Evolutionary conservation across 1,139 yeast species (phyloP).

Genomic region (Yamadazyma kanchanaburiensis): DNA sequence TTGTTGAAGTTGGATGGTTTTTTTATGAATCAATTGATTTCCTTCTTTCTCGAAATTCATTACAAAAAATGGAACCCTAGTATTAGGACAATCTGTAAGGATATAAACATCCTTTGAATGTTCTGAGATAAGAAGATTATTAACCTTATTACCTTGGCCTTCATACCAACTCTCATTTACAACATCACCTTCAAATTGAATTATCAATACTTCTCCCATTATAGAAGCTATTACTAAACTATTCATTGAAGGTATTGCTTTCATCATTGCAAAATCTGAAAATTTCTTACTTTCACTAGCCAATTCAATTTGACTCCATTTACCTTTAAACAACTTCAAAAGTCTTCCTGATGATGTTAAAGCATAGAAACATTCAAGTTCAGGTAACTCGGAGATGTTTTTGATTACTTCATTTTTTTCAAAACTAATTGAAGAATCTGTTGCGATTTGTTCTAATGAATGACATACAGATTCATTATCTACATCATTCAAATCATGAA

Average conservation of each 20-base stretch:
- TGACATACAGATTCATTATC: constrained; percentile 15
- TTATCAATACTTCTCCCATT: constrained; percentile 47
- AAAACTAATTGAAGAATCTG: constrained; percentile 21
- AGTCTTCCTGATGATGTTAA: constrained; percentile 66
- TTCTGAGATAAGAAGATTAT: constrained; percentile 44
- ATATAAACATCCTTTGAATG: constrained; percentile 21
- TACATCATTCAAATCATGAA: constrained; percentile 46
- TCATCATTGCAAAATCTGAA: constrained; percentile 49
- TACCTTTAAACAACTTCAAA: constrained; percentile 27
- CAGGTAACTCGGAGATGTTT: constrained; percentile 48
- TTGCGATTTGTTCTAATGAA: constrained; percentile 28
- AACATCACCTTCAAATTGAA: constrained; percentile 32
- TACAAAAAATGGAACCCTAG: constrained; percentile 54
- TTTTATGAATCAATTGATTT: constrained; percentile 13
- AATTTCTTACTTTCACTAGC: constrained; percentile 25
- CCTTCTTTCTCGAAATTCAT: constrained; percentile 24
- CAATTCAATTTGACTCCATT: constrained; percentile 27
- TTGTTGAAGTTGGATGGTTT: constrained; percentile 20
- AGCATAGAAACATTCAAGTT: constrained; percentile 39
- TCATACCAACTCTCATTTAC: constrained; percentile 19
- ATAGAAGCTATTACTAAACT: constrained; percentile 49
- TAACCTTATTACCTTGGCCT: constrained; percentile 39
- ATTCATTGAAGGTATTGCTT: constrained; percentile 38
- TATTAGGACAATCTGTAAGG: constrained; percentile 67
- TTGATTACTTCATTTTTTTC: constrained; percentile 57